phyloP scores from a whole-genome alignment of 169 alveolate genomes.

The Perkinsus olseni region DNA sequence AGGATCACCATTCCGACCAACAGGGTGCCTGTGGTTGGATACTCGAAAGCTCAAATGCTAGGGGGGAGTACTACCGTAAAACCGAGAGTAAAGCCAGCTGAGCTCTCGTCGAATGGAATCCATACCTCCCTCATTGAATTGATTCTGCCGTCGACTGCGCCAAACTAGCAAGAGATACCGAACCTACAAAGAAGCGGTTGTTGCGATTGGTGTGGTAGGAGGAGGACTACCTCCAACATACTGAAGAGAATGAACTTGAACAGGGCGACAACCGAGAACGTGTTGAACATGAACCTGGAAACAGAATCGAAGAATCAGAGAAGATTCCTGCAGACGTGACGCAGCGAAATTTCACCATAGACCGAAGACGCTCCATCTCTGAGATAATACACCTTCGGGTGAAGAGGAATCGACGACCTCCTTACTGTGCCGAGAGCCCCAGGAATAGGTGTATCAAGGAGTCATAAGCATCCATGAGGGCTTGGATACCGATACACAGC shows the following conservation, averaged over 20 bases:
- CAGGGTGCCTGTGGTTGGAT: not conserved
- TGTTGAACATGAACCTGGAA: not conserved
- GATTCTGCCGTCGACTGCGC: not conserved
- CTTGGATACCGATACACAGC: not conserved
- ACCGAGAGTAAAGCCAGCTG: not conserved
- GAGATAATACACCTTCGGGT: too few relatives aligned
- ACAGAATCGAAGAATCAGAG: not conserved
- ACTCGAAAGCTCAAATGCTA: too few relatives aligned
- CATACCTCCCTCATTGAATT: not conserved
- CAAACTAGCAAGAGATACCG: not conserved
- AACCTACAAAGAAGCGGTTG: not conserved
- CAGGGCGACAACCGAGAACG: not conserved
- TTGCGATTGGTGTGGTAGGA: too few relatives aligned
- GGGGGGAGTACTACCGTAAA: not conserved
- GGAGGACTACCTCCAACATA: not conserved
- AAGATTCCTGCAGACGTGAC: too few relatives aligned
- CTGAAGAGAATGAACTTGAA: not conserved
- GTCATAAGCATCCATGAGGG: not conserved
- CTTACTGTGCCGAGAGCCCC: not conserved
- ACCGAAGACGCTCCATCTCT: too few relatives aligned
- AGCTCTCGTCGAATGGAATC: not conserved
- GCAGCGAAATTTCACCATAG: too few relatives aligned
- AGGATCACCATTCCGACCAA: not conserved
- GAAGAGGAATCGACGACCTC: too few relatives aligned
- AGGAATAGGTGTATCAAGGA: not conserved